These are phyloP conservation scores for Scleromitrula shiraiana DNA, from an alignment of 2,329 filamentous ascomycete species.

Conservation along the genomic window DNA sequence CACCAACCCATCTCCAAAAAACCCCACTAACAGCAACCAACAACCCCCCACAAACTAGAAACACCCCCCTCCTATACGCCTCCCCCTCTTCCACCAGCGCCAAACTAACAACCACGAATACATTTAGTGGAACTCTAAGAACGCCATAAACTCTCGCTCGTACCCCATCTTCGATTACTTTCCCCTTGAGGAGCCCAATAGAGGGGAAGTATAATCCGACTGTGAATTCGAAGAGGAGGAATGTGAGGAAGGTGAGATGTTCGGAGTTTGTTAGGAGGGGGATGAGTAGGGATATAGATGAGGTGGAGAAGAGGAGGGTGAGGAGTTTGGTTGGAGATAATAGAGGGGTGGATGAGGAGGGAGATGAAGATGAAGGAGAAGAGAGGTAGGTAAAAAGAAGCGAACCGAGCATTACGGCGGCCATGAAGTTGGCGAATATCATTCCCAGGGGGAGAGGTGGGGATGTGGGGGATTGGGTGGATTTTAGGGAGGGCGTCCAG, in stretches of 20 bases:
- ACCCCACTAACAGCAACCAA: conserved; percentile 21
- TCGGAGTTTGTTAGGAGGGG: conserved; percentile 37
- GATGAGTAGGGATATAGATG: conserved; percentile 34
- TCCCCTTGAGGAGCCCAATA: conserved; percentile 46
- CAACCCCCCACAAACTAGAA: conserved; percentile 27
- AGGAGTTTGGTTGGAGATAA: conserved; percentile 29
- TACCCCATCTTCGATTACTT: conserved; percentile 44
- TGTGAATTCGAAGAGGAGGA: conserved; percentile 49
- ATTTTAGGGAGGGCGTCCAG: conserved; percentile 48
- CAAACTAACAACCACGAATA: conserved; percentile 46
- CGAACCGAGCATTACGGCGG: conserved; percentile 50
- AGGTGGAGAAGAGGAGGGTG: conserved; percentile 34
- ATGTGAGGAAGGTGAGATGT: conserved; percentile 43
- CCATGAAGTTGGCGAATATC: conserved; percentile 52
- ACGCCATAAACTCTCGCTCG: conserved; percentile 48
- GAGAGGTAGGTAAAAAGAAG: conserved; percentile 41
- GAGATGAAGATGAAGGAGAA: conserved; percentile 17
- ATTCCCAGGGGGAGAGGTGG: conserved; percentile 40
- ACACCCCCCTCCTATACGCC: conserved; percentile 27
- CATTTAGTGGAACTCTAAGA: conserved; percentile 50
- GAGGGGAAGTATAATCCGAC: conserved; percentile 51
- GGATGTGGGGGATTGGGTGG: conserved; percentile 35
- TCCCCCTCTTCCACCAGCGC: conserved; percentile 37
- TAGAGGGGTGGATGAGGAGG: conserved; percentile 19
- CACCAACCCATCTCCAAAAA: conserved; percentile 16